phyloP scores from a whole-genome alignment of 2,329 filamentous ascomycete species.

The Arthrobotrys musiformis region DNA sequence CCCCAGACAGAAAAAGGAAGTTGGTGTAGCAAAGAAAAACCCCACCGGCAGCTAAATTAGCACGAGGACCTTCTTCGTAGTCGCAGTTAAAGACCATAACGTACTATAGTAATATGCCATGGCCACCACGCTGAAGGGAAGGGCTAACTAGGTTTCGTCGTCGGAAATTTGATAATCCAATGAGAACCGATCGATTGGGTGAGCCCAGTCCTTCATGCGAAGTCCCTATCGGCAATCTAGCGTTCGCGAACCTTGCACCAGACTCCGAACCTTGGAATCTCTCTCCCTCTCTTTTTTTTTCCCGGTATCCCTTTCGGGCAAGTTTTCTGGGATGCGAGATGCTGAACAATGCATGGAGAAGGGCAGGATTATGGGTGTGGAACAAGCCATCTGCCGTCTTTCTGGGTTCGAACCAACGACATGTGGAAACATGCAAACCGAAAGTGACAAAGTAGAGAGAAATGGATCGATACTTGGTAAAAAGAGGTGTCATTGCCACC shows the following conservation, averaged over 20 bases:
- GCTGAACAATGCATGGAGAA: conserved; percentile 50
- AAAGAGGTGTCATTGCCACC: too few relatives aligned
- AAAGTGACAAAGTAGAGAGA: too few relatives aligned
- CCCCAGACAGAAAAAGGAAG: neutral
- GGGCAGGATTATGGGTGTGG: conserved; percentile 4
- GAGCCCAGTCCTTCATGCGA: conserved; percentile 51
- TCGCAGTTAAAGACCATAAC: too few relatives aligned
- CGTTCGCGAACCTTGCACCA: conserved; percentile 46
- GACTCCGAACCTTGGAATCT: conserved; percentile 48
- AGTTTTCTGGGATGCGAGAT: conserved; percentile 41
- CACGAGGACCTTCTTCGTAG: conserved; percentile 27
- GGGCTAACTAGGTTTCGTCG: neutral
- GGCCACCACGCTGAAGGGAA: neutral
- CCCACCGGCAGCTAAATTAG: conserved; percentile 49
- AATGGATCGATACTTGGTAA: too few relatives aligned
- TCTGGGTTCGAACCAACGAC: conserved; percentile 30
- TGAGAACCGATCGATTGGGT: conserved; percentile 56
- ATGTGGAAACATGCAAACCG: conserved; percentile 3
- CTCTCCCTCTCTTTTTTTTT: too few relatives aligned
- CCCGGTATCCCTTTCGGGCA: conserved; percentile 45
- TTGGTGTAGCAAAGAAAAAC: conserved; percentile 4
- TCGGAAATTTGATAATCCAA: conserved; percentile 56
- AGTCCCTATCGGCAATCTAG: conserved; percentile 56
- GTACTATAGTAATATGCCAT: too few relatives aligned
- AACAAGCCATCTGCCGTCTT: conserved; percentile 5